These are phyloP conservation scores for Trichoderma harzianum DNA, from an alignment of 2,329 filamentous ascomycete genomes.

Conservation along the genomic window DNA sequence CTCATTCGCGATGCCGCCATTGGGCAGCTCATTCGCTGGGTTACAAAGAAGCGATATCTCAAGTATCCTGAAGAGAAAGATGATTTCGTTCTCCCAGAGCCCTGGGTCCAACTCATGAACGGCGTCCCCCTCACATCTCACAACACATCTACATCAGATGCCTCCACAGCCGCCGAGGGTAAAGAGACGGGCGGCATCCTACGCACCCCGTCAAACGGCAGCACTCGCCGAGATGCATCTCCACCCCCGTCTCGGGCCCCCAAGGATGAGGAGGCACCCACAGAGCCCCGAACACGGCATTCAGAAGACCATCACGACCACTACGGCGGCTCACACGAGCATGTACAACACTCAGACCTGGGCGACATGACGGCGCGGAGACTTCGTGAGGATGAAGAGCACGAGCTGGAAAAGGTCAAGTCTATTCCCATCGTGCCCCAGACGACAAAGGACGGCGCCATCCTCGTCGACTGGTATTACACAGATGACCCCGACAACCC, in stretches of 20 bases:
- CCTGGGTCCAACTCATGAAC: slow-evolving; percentile 36
- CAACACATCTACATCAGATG: slow-evolving; percentile 23
- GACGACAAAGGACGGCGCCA: slow-evolving; percentile 46
- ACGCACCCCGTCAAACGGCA: neutral
- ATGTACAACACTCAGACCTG: slow-evolving; percentile 18
- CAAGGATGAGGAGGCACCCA: slow-evolving; percentile 16
- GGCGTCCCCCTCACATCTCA: slow-evolving; percentile 22
- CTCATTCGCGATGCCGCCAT: slow-evolving; percentile 53
- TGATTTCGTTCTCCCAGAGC: slow-evolving; percentile 50
- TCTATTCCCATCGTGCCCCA: slow-evolving; percentile 49
- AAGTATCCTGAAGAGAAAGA: slow-evolving; percentile 58
- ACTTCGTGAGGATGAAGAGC: slow-evolving; percentile 31
- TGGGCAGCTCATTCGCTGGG: slow-evolving; percentile 55
- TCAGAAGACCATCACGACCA: neutral
- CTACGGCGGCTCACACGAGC: neutral
- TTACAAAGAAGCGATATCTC: slow-evolving; percentile 50
- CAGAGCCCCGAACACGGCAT: neutral
- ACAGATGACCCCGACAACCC: slow-evolving; percentile 55
- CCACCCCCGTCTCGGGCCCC: neutral
- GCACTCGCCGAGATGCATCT: slow-evolving; percentile 11
- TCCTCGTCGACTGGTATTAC: slow-evolving; percentile 54
- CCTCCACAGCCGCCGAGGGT: slow-evolving; percentile 25
- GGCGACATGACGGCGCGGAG: slow-evolving; percentile 4
- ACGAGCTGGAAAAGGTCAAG: slow-evolving; percentile 40
- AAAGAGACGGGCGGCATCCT: slow-evolving; percentile 13